Evolutionary conservation across 2,329 filamentous ascomycete genomes (phyloP), one percentile per base, ranked within the genome.

Genomic region (Fusarium newnesense): DNA sequence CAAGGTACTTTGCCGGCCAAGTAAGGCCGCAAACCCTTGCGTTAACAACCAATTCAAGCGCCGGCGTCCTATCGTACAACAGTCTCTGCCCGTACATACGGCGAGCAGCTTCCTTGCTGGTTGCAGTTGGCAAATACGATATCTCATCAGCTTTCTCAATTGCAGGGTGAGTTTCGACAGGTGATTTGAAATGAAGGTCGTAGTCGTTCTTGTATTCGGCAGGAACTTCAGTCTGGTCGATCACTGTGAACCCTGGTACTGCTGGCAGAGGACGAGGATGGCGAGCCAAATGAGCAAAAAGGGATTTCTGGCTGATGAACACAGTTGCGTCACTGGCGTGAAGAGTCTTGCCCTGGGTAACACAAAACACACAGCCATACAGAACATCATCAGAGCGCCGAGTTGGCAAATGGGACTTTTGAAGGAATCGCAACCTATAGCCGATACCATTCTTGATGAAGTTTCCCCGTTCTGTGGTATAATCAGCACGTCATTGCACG

Each of bases 251-350:
- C 4, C 87, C 87, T 0, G 83, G 77, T 0, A 90, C 82, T 1
- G 81, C 70, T 3, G 88, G 88, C 1, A 90, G 79, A 1, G 88
- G 88, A 1, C 86, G 85, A 1, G 87, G 83, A 71, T 90, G 88
- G 8, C 87, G 84, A 7, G 86, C 82, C 60, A 90, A 78, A 74
- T 90, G 88, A 24, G 82, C 78, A 65, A 89, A 89, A 8, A 90
- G 82, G 52, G 87, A 83, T 65, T 84, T 85, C 53, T 87, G 85
- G 50, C 79, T 85, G 76, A 88, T 87, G 77, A 90, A 90, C 13
- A 90, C 86, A 2, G 88, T 90, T 6, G 88, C 85, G 53, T 90
- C 88, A 72, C 86, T 86, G 62, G 87, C 84, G 54, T 89, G 86
- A 5, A 85, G 77, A 0, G 87, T 89, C n/a, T 77, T 81, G 2